Percentiles rank a stretch among this genome's conserved stretches.
Evolutionary conservation across 2,329 filamentous ascomycete genomes (phyloP).

Genomic region (Aspergillus ruber): DNA sequence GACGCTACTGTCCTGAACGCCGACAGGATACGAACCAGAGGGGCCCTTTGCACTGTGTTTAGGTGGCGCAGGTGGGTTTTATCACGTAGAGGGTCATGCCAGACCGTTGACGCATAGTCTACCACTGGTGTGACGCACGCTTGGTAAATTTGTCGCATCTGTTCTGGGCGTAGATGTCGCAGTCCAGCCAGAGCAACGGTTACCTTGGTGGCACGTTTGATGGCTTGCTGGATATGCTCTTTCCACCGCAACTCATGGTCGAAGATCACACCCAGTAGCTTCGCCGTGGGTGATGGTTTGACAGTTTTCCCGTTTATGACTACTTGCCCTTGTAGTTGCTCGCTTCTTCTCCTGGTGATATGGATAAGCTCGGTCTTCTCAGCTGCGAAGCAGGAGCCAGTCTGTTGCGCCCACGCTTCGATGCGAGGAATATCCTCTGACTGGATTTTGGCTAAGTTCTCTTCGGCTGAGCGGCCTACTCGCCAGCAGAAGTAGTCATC

Average conservation of each 20-base stretch:
- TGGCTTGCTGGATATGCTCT: slow-evolving; percentile 13
- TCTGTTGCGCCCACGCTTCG: slow-evolving; percentile 17
- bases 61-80: no score
- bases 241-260: slow-evolving; percentile 17
- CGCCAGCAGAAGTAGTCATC: neutral
- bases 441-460: slow-evolving; percentile 1
- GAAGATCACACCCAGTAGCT: slow-evolving; percentile 15
- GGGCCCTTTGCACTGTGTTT: no score
- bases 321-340: slow-evolving; percentile 10
- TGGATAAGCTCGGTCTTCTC: slow-evolving; percentile 27
- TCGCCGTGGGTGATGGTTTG: slow-evolving; percentile 12
- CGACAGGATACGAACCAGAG: no score
- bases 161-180: no score
- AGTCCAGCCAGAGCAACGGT: no score
- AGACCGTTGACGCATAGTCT: no score
- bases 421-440: slow-evolving; percentile 19
- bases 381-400: slow-evolving; percentile 22
- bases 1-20: no score
- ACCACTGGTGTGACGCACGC: no score
- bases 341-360: slow-evolving; percentile 16
- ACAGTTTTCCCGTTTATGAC: slow-evolving; percentile 10
- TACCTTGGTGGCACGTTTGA: no score
- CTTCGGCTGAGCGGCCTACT: neutral
- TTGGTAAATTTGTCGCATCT: no score
- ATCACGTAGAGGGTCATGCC: no score